A percentile compares a stretch with the other conserved stretches of the same genome.
Conservation (phyloP, 352 stramenopile species). For the Pseudoperonospora humuli region DNA sequence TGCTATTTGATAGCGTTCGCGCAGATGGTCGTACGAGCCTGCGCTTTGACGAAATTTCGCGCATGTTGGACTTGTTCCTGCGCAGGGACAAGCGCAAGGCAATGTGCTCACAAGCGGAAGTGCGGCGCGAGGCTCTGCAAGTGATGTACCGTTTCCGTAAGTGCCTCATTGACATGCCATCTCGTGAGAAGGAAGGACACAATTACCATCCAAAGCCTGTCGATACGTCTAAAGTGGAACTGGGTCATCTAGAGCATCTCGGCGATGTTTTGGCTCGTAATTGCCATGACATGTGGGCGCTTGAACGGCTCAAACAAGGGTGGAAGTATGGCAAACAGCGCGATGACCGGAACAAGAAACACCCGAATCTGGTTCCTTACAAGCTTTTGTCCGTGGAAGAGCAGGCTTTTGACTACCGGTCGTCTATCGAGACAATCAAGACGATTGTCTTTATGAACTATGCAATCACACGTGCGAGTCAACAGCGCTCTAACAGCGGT, state of each 20-base stretch:
- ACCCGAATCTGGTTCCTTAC: slow-evolving; percentile 82
- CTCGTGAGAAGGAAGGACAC: slow-evolving; percentile 81
- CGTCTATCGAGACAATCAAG: slow-evolving; percentile 84
- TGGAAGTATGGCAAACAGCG: slow-evolving; percentile 67
- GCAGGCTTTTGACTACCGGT: slow-evolving; percentile 78
- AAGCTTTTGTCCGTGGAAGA: slow-evolving; percentile 72
- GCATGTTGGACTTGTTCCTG: slow-evolving; percentile 79
- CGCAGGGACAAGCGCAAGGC: slow-evolving; percentile 70
- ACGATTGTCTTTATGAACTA: slow-evolving; percentile 88
- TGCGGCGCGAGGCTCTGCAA: slow-evolving; percentile 67
- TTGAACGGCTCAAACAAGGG: slow-evolving; percentile 79
- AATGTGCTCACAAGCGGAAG: slow-evolving; percentile 59
- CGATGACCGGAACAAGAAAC: slow-evolving; percentile 63
- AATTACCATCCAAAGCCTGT: slow-evolving; percentile 84
- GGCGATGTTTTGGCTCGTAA: slow-evolving; percentile 76
- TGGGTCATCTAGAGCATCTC: slow-evolving; percentile 65
- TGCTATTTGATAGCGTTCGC: slow-evolving; percentile 72
- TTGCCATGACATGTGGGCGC: slow-evolving; percentile 81
- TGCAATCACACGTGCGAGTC: slow-evolving; percentile 46
- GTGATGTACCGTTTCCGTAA: slow-evolving; percentile 87
- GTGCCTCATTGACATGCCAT: slow-evolving; percentile 85
- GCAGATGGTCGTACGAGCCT: slow-evolving; percentile 65
- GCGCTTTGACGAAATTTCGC: slow-evolving; percentile 78
- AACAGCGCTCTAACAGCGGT: slow-evolving; percentile 30
- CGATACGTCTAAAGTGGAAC: slow-evolving; percentile 63